Percentiles rank a stretch among this genome's conserved stretches.
These are phyloP conservation scores for Panicum virgatum DNA, from an alignment of 202 grass and related monocot genomes.

Conservation along the genomic window DNA sequence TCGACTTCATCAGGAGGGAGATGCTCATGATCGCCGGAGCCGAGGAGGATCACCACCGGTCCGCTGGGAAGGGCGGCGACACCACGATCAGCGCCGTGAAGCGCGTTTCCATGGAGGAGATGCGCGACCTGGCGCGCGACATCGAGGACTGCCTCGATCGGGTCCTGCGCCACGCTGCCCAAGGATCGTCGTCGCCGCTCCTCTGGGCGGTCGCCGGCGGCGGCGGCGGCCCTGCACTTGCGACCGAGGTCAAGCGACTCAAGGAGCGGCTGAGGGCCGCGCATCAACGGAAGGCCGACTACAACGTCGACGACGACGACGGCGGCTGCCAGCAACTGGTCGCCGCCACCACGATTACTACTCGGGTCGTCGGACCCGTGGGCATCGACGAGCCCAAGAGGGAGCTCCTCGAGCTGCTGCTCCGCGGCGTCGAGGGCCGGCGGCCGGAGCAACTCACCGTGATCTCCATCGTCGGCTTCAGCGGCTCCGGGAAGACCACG, in stretches of 20 bases:
- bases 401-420: neutral
- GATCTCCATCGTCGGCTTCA: neutral
- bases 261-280: neutral
- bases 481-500: neutral
- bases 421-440: neutral
- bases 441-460: neutral
- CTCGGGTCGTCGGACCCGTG: neutral
- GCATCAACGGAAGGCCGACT: neutral
- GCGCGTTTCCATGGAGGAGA: neutral
- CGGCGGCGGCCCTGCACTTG: no score
- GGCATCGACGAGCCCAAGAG: neutral
- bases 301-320: neutral
- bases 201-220: no score
- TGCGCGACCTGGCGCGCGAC: neutral
- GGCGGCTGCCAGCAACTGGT: no score
- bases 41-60: neutral
- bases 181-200: neutral
- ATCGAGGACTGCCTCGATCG: slow-evolving; percentile 26
- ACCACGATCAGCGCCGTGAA: neutral
- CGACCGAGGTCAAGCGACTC: neutral
- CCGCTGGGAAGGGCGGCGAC: fast-evolving
- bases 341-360: no score
- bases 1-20: neutral
- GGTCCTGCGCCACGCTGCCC: neutral
- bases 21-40: neutral